Conservation (phyloP, 768 basidiomycete genomes). For the Lactarius evosmus region DNA sequence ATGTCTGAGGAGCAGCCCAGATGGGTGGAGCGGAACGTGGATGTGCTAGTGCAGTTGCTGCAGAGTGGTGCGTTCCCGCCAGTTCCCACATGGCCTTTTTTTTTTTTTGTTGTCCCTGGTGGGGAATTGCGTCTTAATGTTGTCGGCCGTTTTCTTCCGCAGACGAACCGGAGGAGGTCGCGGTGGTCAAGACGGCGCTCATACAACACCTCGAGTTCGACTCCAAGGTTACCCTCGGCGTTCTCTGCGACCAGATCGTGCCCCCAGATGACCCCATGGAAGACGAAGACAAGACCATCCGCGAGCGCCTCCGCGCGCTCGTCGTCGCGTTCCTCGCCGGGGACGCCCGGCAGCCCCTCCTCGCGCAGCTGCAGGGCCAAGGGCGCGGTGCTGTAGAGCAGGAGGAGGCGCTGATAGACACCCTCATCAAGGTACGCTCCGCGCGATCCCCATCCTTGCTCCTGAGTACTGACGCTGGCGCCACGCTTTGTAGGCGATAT, state of each 20-base stretch:
- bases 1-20: constrained; percentile 48
- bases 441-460: not conserved
- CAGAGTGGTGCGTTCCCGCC: constrained; percentile 56
- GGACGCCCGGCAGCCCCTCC: constrained; percentile 48
- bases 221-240: constrained; percentile 55
- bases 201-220: constrained; percentile 63
- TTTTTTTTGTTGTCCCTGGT: not conserved
- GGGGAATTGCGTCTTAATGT: not conserved
- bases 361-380: constrained; percentile 43
- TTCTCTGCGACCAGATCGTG: constrained; percentile 65
- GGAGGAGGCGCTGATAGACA: constrained; percentile 47
- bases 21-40: constrained; percentile 68
- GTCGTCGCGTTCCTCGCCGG: constrained; percentile 58
- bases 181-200: constrained; percentile 57
- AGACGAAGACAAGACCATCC: constrained; percentile 55
- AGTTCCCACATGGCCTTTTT: not conserved
- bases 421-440: constrained; percentile 45
- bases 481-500: constrained; percentile 43
- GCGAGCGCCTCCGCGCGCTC: constrained; percentile 54
- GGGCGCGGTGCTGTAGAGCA: constrained; percentile 43
- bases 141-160: not conserved
- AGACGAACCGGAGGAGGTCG: constrained; percentile 68
- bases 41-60: constrained; percentile 70
- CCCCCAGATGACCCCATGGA: constrained; percentile 50
- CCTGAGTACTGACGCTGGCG: not conserved